phyloP scores from a whole-genome alignment of 1,284 basidiomycete species.

The Puccinia horiana region DNA sequence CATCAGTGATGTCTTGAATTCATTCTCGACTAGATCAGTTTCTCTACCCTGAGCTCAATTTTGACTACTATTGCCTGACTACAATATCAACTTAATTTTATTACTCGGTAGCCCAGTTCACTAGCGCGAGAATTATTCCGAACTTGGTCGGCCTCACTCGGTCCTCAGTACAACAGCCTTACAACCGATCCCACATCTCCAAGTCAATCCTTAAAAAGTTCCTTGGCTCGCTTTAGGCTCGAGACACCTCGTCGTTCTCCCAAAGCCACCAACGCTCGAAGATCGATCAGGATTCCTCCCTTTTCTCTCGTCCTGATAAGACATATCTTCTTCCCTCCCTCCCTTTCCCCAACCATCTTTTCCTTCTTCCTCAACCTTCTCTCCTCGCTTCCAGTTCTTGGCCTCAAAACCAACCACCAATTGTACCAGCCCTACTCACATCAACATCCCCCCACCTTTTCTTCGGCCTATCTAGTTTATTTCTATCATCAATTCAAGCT shows the following conservation, averaged over 20 bases:
- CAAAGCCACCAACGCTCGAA: slow-evolving; percentile 9
- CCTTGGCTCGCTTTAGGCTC: background rate
- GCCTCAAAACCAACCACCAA: background rate
- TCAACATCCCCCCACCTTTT: background rate
- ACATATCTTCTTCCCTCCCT: background rate
- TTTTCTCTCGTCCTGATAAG: background rate
- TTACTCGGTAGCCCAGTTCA: slow-evolving; percentile 10
- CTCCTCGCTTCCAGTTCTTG: background rate
- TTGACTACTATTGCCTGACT: slow-evolving; percentile 1
- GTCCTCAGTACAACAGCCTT: slow-evolving; percentile 11
- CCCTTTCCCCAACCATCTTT: background rate
- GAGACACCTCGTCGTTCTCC: background rate
- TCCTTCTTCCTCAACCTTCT: background rate
- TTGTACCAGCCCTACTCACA: background rate
- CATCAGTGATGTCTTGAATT: background rate
- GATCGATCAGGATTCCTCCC: background rate
- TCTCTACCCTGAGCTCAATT: background rate
- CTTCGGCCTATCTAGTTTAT: background rate
- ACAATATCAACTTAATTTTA: background rate
- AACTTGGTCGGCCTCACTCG: slow-evolving; percentile 3
- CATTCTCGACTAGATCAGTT: background rate
- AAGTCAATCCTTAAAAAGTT: slow-evolving; percentile 28
- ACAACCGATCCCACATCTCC: slow-evolving; percentile 16
- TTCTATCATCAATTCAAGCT: background rate
- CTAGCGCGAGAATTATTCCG: background rate